Percentiles rank a stretch among this genome's conserved stretches.
These are phyloP conservation scores for Aspergillus sp. DNA, from an alignment of 2,329 filamentous ascomycete species.

Conservation along the genomic window DNA sequence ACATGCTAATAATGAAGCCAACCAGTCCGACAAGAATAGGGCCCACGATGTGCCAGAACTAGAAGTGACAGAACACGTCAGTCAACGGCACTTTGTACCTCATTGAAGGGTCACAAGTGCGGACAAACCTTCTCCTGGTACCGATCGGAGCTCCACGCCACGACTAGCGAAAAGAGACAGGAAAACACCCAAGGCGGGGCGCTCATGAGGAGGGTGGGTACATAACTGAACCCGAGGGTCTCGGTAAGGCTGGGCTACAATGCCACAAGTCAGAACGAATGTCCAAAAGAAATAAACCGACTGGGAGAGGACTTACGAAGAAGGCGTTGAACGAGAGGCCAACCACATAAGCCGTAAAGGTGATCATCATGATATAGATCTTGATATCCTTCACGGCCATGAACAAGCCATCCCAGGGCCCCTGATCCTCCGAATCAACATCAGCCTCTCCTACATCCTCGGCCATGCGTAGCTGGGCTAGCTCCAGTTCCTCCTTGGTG, in stretches of 20 bases:
- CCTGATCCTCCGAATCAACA: conserved; percentile 48
- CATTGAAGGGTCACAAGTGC: neutral
- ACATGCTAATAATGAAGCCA: conserved; percentile 61
- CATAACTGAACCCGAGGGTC: conserved; percentile 24
- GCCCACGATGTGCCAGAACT: conserved; percentile 59
- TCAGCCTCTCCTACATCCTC: conserved; percentile 60
- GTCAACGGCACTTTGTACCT: neutral
- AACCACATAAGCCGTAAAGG: conserved; percentile 60
- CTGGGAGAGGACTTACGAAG: conserved; percentile 36
- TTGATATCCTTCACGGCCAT: conserved; percentile 61
- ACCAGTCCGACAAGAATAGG: conserved; percentile 54
- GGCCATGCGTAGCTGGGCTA: conserved; percentile 54
- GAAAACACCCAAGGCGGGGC: conserved; percentile 56
- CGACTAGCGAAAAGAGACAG: conserved; percentile 54
- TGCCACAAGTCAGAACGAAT: conserved; percentile 2
- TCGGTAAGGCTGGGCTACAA: conserved; percentile 23
- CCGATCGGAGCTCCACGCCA: conserved; percentile 56
- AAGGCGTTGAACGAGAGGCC: conserved; percentile 60
- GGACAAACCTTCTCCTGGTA: conserved; percentile 45
- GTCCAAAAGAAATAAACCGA: neutral
- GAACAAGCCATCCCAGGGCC: conserved; percentile 52
- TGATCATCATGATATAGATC: conserved; percentile 63
- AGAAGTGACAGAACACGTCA: neutral
- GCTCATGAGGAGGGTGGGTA: conserved; percentile 27
- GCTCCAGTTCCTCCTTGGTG: conserved; percentile 41